phyloP scores from a whole-genome alignment of 257 asterid genomes.

The Nicotiana noctiflora region DNA sequence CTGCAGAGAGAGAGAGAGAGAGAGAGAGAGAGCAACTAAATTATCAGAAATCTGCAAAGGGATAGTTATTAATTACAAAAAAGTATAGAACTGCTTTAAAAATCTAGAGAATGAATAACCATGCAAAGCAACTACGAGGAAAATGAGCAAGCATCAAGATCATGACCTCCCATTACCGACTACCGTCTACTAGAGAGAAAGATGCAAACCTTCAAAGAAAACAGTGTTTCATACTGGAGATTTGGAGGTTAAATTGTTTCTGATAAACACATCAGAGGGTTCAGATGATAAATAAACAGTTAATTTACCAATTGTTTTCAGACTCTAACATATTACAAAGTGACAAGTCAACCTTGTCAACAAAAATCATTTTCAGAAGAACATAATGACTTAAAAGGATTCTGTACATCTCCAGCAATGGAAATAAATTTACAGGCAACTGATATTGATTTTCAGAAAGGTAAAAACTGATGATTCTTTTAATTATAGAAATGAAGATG shows the following conservation, averaged over 20 bases:
- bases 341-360: conserved; percentile 43
- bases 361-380: conserved; percentile 35
- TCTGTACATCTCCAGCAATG: conserved; percentile 57
- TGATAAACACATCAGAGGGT: not conserved
- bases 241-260: not conserved
- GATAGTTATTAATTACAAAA: too few species aligned
- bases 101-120: too few species aligned
- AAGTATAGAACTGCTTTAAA: too few species aligned
- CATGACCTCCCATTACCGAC: too few species aligned
- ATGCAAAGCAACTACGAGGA: too few species aligned
- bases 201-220: not conserved
- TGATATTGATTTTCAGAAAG: conserved; percentile 35
- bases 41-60: too few species aligned
- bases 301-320: not conserved
- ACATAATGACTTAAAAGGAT: conserved; percentile 35
- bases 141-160: too few species aligned
- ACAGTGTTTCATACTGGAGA: not conserved
- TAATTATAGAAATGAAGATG: conserved; percentile 14
- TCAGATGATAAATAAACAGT: not conserved
- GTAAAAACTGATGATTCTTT: not conserved
- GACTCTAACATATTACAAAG: conserved; percentile 49
- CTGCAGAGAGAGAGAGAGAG: not conserved
- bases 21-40: not conserved
- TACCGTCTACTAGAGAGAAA: too few species aligned
- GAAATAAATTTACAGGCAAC: conserved; percentile 62